These are phyloP conservation scores for Suillus brevipes DNA, from an alignment of 768 basidiomycete genomes.

Conservation along the genomic window DNA sequence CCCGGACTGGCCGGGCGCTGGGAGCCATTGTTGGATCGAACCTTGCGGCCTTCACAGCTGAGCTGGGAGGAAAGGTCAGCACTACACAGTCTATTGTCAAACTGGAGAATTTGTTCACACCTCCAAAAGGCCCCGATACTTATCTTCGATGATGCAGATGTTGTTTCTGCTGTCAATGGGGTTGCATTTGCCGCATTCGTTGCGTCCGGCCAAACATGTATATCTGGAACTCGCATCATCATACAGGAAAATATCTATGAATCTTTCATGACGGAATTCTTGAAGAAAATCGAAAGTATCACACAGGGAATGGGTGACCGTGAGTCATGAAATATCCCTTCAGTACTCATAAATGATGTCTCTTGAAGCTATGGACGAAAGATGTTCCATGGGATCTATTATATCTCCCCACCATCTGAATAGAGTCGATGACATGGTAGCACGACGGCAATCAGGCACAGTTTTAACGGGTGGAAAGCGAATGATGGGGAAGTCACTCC, in stretches of 20 bases:
- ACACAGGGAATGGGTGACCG: constrained; percentile 75
- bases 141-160: constrained; percentile 77
- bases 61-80: constrained; percentile 80
- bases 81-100: background rate
- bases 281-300: constrained; percentile 64
- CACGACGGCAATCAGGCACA: constrained; percentile 45
- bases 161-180: constrained; percentile 76
- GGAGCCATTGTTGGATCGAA: constrained; percentile 76
- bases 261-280: constrained; percentile 59
- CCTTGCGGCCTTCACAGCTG: constrained; percentile 75
- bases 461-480: constrained; percentile 65
- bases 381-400: constrained; percentile 78
- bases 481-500: constrained; percentile 57
- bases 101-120: constrained; percentile 2
- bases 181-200: constrained; percentile 82
- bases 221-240: constrained; percentile 86
- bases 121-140: constrained; percentile 68
- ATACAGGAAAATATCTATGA: constrained; percentile 72
- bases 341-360: background rate
- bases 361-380: constrained; percentile 60
- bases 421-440: constrained; percentile 60
- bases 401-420: constrained; percentile 66
- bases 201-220: constrained; percentile 87
- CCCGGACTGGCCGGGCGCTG: constrained; percentile 70
- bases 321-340: constrained; percentile 37